Percentiles rank a stretch among this genome's conserved stretches.
Conservation (phyloP, 1,284 basidiomycete genomes). For the Fomes fomentarius region DNA sequence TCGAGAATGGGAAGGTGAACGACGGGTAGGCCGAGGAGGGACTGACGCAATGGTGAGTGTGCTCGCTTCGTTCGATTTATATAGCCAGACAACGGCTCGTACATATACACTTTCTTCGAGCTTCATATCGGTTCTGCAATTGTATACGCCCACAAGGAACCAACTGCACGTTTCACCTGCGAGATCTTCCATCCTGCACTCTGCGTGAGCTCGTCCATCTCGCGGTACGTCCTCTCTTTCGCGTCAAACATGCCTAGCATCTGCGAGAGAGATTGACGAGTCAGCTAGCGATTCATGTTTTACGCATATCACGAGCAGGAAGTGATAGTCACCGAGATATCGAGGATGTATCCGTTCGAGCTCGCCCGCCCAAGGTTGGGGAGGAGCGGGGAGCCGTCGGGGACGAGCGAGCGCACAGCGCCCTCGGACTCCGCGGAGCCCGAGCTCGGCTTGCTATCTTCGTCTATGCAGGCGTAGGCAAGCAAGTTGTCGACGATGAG, state of each 20-base stretch:
- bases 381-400: conserved; percentile 20
- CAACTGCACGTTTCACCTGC: conserved; percentile 41
- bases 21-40: too few species aligned
- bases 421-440: conserved; percentile 3
- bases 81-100: neutral
- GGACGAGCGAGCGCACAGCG: conserved; percentile 16
- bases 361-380: conserved; percentile 23
- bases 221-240: conserved; percentile 67
- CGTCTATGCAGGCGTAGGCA: conserved; percentile 22
- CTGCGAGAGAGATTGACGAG: conserved; percentile 41
- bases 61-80: neutral
- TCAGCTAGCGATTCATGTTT: too few species aligned
- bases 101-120: neutral
- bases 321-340: conserved; percentile 8
- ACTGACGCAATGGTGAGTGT: too few species aligned
- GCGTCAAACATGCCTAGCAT: conserved; percentile 70
- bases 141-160: conserved; percentile 21
- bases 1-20: too few species aligned
- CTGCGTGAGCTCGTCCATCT: conserved; percentile 53
- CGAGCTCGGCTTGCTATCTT: neutral
- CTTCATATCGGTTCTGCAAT: conserved; percentile 12
- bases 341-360: conserved; percentile 17
- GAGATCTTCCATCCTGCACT: conserved; percentile 67
- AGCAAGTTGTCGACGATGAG: conserved; percentile 25
- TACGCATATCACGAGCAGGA: neutral